phyloP scores from a whole-genome alignment of 176 grass and related monocot species.

The Juncus inflexus region DNA sequence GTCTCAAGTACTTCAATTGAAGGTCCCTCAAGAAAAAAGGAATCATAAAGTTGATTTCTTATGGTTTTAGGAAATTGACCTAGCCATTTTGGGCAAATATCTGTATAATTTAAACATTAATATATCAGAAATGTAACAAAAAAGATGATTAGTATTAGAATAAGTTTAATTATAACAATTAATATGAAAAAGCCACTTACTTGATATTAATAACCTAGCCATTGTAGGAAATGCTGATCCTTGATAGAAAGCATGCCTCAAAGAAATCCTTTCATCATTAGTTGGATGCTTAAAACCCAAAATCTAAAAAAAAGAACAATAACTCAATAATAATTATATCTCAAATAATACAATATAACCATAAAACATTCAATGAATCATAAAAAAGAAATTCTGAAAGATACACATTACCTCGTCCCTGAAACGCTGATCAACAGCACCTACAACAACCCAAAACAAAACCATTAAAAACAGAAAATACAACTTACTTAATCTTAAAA shows the following conservation, averaged over 20 bases:
- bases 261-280: slow-evolving; percentile 47
- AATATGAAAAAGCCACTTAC: slow-evolving; percentile 42
- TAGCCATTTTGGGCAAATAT: slow-evolving; percentile 82
- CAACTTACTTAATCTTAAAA: background rate
- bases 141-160: slow-evolving; percentile 22
- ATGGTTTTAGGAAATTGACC: slow-evolving; percentile 34
- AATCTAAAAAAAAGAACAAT: slow-evolving; percentile 41
- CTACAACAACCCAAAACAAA: slow-evolving; percentile 33
- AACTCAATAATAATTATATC: slow-evolving; percentile 22
- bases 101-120: slow-evolving; percentile 40
- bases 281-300: slow-evolving; percentile 30
- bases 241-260: slow-evolving; percentile 59
- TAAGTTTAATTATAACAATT: slow-evolving; percentile 17
- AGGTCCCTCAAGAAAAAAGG: slow-evolving; percentile 80
- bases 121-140: slow-evolving; percentile 14
- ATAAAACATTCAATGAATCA: slow-evolving; percentile 1
- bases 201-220: slow-evolving; percentile 65
- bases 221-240: slow-evolving; percentile 77
- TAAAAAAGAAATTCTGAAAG: background rate
- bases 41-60: slow-evolving; percentile 81
- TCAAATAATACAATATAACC: slow-evolving; percentile 5
- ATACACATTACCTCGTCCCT: slow-evolving; percentile 54
- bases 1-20: slow-evolving; percentile 72
- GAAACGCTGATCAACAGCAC: slow-evolving; percentile 49
- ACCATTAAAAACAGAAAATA: slow-evolving; percentile 10